Conservation (phyloP, 257 asterid species). For the Penstemon eatonii region DNA sequence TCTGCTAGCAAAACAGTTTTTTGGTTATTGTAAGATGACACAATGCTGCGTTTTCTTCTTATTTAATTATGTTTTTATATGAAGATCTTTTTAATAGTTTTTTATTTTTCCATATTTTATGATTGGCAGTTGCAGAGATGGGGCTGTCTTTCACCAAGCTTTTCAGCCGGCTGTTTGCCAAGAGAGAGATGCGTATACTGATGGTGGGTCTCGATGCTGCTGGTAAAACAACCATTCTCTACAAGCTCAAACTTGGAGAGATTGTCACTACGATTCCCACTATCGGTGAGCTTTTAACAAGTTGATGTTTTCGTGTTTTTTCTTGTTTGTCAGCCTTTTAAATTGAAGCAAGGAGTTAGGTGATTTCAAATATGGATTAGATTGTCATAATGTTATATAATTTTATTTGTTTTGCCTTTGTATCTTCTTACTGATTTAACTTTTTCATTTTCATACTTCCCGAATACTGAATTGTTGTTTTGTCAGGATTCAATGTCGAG, state of each 20-base stretch:
- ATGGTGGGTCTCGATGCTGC: constrained; percentile 97
- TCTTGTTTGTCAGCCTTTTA: background rate
- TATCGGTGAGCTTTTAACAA: constrained; percentile 52
- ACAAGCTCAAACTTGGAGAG: constrained; percentile 97
- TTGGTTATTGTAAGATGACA: too few relatives aligned
- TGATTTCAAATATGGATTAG: background rate
- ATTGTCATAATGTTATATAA: too few relatives aligned
- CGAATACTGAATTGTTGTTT: constrained; percentile 9
- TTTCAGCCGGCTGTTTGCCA: constrained; percentile 83
- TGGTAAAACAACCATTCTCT: constrained; percentile 91
- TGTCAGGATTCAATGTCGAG: constrained; percentile 19
- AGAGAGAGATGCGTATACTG: constrained; percentile 87
- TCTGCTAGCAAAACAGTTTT: too few relatives aligned
- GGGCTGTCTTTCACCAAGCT: constrained; percentile 78
- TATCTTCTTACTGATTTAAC: too few relatives aligned
- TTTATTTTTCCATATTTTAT: too few relatives aligned
- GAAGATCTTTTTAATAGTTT: too few relatives aligned
- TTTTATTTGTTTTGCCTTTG: too few relatives aligned
- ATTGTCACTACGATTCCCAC: constrained; percentile 89
- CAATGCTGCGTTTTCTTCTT: too few relatives aligned
- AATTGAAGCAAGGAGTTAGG: background rate
- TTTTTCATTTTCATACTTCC: background rate
- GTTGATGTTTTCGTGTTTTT: background rate
- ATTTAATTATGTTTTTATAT: too few relatives aligned
- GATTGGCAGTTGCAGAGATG: constrained; percentile 37